Percentiles rank a stretch among this genome's conserved stretches.
Evolutionary conservation across 441 rosid genomes (phyloP).

Genomic region (Euphorbia schlechtendalii): DNA sequence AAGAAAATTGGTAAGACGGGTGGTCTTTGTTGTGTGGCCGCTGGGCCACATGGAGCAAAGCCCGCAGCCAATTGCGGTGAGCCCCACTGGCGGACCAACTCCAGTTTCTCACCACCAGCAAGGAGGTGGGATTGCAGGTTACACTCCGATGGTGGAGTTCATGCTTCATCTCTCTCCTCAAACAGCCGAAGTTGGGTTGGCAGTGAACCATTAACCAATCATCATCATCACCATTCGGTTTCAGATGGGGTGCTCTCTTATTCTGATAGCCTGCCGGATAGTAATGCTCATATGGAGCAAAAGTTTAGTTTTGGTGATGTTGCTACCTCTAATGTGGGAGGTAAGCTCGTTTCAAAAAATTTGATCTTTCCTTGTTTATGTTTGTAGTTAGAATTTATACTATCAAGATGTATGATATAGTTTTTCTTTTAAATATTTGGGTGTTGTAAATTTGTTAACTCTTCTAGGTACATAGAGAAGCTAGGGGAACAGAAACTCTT

Average conservation of each 20-base stretch:
- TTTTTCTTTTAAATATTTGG: background rate
- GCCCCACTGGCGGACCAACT: slow-evolving; percentile 69
- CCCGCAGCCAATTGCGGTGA: slow-evolving; percentile 41
- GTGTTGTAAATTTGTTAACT: no score
- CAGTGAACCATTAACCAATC: slow-evolving; percentile 31
- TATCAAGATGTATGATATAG: background rate
- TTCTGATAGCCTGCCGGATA: slow-evolving; percentile 50
- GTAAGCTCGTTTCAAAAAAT: slow-evolving; percentile 24
- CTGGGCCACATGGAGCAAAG: slow-evolving; percentile 77
- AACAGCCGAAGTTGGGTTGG: slow-evolving; percentile 44
- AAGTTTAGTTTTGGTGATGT: slow-evolving; percentile 38
- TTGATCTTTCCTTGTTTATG: background rate
- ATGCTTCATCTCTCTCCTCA: slow-evolving; percentile 40
- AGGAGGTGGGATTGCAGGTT: slow-evolving; percentile 59
- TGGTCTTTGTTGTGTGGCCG: slow-evolving; percentile 93
- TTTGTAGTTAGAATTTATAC: background rate
- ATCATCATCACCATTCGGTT: slow-evolving; percentile 37
- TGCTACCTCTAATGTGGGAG: slow-evolving; percentile 38
- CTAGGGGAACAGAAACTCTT: no score
- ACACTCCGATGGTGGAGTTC: slow-evolving; percentile 42
- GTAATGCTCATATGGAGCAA: slow-evolving; percentile 26
- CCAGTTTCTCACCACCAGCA: slow-evolving; percentile 65
- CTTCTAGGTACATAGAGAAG: no score
- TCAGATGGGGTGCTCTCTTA: slow-evolving; percentile 63
- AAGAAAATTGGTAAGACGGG: slow-evolving; percentile 83